Conservation (phyloP, 805 yeast species). For the Lachancea lanzarotensis region DNA sequence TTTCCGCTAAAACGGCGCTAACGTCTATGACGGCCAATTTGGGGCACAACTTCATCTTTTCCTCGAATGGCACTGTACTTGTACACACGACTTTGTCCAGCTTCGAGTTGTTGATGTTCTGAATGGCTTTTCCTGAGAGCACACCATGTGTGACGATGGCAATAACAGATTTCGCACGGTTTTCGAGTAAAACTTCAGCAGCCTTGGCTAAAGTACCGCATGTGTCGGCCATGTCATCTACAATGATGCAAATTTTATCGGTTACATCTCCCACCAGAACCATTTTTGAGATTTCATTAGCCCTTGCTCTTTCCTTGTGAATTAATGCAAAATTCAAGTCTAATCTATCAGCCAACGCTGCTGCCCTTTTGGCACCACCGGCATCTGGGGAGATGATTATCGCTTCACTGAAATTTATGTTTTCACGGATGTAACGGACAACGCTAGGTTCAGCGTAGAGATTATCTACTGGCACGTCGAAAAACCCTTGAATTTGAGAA, state of each 20-base stretch:
- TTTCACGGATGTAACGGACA: conserved; percentile 68
- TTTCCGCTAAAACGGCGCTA: conserved; percentile 84
- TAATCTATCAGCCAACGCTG: conserved; percentile 83
- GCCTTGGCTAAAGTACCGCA: conserved; percentile 97
- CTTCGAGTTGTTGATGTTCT: conserved; percentile 60
- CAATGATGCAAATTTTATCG: conserved; percentile 72
- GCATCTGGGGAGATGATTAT: conserved; percentile 96
- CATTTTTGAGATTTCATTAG: conserved; percentile 93
- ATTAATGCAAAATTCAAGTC: conserved; percentile 92
- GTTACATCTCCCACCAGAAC: conserved; percentile 92
- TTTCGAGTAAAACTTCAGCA: conserved; percentile 72
- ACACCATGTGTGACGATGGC: conserved; percentile 97
- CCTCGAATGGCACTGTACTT: conserved; percentile 82
- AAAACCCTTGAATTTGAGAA: conserved; percentile 95
- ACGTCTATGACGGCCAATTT: conserved; percentile 80
- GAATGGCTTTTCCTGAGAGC: conserved; percentile 76
- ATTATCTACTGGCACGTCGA: conserved; percentile 91
- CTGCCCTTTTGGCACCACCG: conserved; percentile 97
- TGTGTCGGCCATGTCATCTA: conserved; percentile 98
- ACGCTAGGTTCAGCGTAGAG: conserved; percentile 92
- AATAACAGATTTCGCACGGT: conserved; percentile 78
- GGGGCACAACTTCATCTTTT: conserved; percentile 49
- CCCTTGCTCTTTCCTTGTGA: conserved; percentile 92
- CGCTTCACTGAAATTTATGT: conserved; percentile 48
- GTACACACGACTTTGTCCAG: conserved; percentile 79